Evolutionary conservation across 2,329 filamentous ascomycete species (phyloP).

Genomic region (Botrytis sinoallii): DNA sequence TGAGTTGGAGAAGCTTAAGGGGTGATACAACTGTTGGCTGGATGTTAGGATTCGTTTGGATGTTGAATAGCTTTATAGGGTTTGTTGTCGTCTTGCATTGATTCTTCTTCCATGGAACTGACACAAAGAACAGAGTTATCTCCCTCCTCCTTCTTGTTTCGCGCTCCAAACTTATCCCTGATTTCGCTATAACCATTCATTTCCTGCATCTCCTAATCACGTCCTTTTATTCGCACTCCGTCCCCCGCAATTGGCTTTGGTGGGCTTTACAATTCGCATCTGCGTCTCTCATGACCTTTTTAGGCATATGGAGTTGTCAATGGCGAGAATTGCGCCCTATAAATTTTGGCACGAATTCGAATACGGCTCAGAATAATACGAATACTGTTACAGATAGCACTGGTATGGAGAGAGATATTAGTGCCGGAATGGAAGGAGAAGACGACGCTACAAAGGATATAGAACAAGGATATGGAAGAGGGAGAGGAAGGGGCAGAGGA

Average conservation of each 20-base stretch:
- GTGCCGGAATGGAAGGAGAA: constrained; percentile 27
- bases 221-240: constrained; percentile 69
- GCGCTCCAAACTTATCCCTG: constrained; percentile 89
- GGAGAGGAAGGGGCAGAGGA: constrained; percentile 51
- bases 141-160: constrained; percentile 80
- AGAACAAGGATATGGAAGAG: constrained; percentile 43
- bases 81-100: constrained; percentile 41
- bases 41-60: constrained; percentile 66
- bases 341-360: constrained; percentile 65
- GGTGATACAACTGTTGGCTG: constrained; percentile 68
- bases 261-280: constrained; percentile 68
- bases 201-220: constrained; percentile 76
- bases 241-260: constrained; percentile 82
- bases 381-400: constrained; percentile 24
- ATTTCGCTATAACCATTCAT: constrained; percentile 89
- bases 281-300: constrained; percentile 59
- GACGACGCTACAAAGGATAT: constrained; percentile 26
- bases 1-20: constrained; percentile 61
- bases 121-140: constrained; percentile 58
- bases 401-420: constrained; percentile 20
- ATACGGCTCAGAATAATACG: constrained; percentile 23
- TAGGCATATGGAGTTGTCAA: constrained; percentile 88
- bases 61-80: constrained; percentile 63
- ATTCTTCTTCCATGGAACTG: constrained; percentile 6
- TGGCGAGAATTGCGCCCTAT: constrained; percentile 88